Percentiles rank a stretch among this genome's conserved stretches.
Evolutionary conservation across 768 basidiomycete species (phyloP).

Genomic region (Favolaschia claudopus): DNA sequence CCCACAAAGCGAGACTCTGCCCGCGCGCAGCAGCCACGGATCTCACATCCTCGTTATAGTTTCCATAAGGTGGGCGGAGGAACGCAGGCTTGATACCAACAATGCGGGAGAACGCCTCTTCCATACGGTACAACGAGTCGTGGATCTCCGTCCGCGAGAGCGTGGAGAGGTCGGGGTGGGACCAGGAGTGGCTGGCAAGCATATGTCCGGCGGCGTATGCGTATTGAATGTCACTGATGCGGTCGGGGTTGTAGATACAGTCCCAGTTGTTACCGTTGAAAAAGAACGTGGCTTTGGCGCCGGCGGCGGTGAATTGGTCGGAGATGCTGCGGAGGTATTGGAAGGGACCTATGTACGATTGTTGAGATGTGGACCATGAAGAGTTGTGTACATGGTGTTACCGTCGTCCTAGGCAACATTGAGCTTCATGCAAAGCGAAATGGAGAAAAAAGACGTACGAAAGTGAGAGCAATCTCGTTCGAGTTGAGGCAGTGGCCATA

Average conservation of each 20-base stretch:
- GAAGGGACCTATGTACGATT: constrained; percentile 40
- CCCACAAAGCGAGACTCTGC: too few species aligned
- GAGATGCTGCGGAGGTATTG: too few species aligned
- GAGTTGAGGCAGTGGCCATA: constrained; percentile 41
- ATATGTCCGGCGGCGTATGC: constrained; percentile 50
- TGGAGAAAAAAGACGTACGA: too few species aligned
- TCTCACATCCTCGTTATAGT: constrained; percentile 47
- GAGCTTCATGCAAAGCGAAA: constrained; percentile 23
- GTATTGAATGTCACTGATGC: constrained; percentile 39
- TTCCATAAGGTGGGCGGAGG: constrained; percentile 51
- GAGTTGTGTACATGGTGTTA: constrained; percentile 38
- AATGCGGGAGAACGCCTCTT: constrained; percentile 32
- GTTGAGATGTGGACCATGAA: constrained; percentile 43
- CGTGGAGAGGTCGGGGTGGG: constrained; percentile 41
- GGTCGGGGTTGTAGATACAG: constrained; percentile 45
- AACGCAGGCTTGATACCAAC: constrained; percentile 45
- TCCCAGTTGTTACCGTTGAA: constrained; percentile 48
- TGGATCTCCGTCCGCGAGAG: constrained; percentile 42
- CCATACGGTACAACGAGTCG: constrained; percentile 44
- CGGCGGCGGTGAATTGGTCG: constrained; percentile 39
- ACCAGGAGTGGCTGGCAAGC: constrained; percentile 55
- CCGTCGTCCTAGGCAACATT: constrained; percentile 3
- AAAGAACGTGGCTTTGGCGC: constrained; percentile 53
- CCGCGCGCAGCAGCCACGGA: constrained; percentile 38
- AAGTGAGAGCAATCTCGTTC: constrained; percentile 42